Evolutionary conservation across 164 flowering plant species (phyloP).

Genomic region (Sedum album): DNA sequence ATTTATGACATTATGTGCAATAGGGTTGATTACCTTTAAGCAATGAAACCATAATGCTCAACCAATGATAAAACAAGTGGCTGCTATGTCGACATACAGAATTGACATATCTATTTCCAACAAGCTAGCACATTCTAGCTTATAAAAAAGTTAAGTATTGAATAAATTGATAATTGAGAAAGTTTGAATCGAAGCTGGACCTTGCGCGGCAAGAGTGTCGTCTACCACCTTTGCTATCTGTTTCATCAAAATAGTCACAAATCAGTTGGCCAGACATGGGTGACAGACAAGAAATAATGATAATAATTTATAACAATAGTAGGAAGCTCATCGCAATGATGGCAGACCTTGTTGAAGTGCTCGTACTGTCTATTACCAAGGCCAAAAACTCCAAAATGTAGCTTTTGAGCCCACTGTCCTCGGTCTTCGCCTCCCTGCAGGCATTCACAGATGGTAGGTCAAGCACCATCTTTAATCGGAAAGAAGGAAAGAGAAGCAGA

Average conservation of each 20-base stretch:
- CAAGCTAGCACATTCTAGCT: too few species aligned
- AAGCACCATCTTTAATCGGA: too few species aligned
- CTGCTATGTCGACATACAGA: too few species aligned
- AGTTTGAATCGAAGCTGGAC: slow-evolving; percentile 26
- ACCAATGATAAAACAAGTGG: too few species aligned
- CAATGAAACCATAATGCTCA: too few species aligned
- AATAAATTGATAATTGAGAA: background rate
- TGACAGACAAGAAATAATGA: background rate
- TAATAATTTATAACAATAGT: background rate
- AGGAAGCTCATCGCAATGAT: background rate
- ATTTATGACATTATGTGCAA: background rate
- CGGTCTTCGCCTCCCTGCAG: background rate
- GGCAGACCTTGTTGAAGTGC: slow-evolving; percentile 46
- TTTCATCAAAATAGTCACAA: slow-evolving; percentile 9
- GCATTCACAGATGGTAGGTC: background rate
- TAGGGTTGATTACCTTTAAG: background rate
- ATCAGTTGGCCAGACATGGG: slow-evolving; percentile 8
- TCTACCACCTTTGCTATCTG: slow-evolving; percentile 86
- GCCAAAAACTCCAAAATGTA: background rate
- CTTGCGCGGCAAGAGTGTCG: slow-evolving; percentile 52
- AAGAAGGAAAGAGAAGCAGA: background rate
- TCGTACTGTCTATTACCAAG: background rate
- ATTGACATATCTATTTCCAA: too few species aligned
- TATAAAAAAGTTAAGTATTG: background rate
- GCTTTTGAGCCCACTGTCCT: background rate